Base-by-base conservation (phyloP, 148 eudicot genomes). In the Fagopyrum esculentum region DNA sequence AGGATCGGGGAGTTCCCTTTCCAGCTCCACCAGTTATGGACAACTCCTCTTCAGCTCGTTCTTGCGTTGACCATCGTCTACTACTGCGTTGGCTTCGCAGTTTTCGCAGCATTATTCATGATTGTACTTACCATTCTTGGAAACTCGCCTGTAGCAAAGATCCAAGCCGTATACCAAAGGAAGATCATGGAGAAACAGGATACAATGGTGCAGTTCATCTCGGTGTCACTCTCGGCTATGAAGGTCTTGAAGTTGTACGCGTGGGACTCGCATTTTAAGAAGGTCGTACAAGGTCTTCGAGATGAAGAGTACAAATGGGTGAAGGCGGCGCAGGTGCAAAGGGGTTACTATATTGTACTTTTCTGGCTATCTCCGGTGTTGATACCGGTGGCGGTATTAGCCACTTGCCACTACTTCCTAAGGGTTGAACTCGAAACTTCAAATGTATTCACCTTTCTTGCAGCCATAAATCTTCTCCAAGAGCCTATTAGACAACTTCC, bases 21-120 rank as follows among this genome's bases (percentile, higher is more conserved):
- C 72, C 86, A 85, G 86, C 81, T 87, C 77, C 93, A 87, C 74
- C 85, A 86, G 49, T 82, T 81, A 40, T 89, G 93, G 93, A 79
- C 88, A 47, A 82, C 78, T 13, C 26, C 75, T 48, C 84, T 87
- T 12, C 90, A 87, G 70, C 72, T 87, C 75, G 78, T 81, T 71
- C 77, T 87, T 29, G 85, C 85, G 1, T 54, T 80, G 16, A 52
- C 73, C 9, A 83, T 85, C 50, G 74, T 74, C 66, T 74, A 74
- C 46, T 74, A 55, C 68, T 55, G 76, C 22, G 48, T 74, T n/a
- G 76, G 76, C 8, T 4, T 56, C 35, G 76, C 66, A 1, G 30
- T 66, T 6, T 10, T 74, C 4, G 76, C 68, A 13, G 71, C 77
- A 4, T 13, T 75, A 7, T 1, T 73, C 12, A 87, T 83, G 16